These are phyloP conservation scores for Ceratorhiza oryzae-sativae DNA, from an alignment of 1,284 basidiomycete species.

Conservation along the genomic window DNA sequence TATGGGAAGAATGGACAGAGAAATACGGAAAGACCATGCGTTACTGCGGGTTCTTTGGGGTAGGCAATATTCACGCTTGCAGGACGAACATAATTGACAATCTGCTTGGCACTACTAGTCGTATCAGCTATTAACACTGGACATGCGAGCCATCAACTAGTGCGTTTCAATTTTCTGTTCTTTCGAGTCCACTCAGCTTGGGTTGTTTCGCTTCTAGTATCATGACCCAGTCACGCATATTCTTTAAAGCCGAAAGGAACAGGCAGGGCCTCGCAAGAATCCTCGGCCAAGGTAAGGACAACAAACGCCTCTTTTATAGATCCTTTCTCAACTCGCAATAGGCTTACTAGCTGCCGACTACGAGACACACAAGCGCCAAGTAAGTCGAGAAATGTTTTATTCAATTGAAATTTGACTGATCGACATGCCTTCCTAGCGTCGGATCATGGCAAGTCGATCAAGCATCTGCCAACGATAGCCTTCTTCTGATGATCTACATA, in stretches of 20 bases:
- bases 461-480: neutral
- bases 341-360: constrained; percentile 25
- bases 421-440: constrained; percentile 30
- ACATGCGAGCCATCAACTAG: constrained; percentile 36
- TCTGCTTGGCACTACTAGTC: constrained; percentile 6
- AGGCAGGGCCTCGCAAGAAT: constrained; percentile 6
- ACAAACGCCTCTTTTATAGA: neutral
- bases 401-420: neutral
- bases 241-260: constrained; percentile 2
- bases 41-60: constrained; percentile 25
- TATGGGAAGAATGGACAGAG: constrained; percentile 36
- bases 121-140: constrained; percentile 16
- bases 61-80: constrained; percentile 1
- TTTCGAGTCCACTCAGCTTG: neutral
- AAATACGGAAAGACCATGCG: constrained; percentile 36
- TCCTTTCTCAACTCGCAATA: neutral
- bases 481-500: neutral
- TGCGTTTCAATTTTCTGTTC: neutral
- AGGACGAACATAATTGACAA: neutral
- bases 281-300: constrained; percentile 36
- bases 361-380: constrained; percentile 32
- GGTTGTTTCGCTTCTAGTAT: neutral
- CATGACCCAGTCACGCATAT: neutral
- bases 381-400: neutral
- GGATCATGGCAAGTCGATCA: constrained; percentile 35